A percentile compares a stretch with the other conserved stretches of the same genome.
Evolutionary conservation across 331 rosid species (phyloP).

Genomic region (Phaseolus coccineus): DNA sequence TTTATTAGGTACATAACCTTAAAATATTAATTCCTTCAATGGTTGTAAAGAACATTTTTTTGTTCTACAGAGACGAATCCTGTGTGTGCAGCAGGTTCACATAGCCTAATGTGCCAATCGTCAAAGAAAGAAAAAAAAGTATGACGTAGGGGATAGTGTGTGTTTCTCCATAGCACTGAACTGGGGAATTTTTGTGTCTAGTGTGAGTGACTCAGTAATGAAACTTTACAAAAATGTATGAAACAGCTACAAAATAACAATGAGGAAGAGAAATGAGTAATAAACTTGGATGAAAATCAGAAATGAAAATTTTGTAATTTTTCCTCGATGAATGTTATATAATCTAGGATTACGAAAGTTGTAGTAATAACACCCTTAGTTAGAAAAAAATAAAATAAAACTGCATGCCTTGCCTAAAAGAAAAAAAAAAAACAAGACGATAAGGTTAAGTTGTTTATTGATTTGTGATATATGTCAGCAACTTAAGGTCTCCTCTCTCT

Average conservation of each 20-base stretch:
- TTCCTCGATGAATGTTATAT: background rate
- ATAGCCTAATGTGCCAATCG: background rate
- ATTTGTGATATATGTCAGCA: background rate
- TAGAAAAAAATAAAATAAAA: background rate
- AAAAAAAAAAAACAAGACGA: background rate
- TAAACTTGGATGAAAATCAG: background rate
- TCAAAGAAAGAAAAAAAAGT: background rate
- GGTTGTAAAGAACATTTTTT: background rate
- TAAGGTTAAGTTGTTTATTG: background rate
- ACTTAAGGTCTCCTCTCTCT: constrained; percentile 27
- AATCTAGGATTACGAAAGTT: background rate
- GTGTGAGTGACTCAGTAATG: background rate
- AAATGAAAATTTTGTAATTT: background rate
- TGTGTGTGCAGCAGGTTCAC: background rate
- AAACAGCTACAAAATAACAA: too few species aligned
- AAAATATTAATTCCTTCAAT: background rate
- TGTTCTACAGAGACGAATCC: background rate
- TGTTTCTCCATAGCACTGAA: background rate
- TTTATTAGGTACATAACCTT: background rate
- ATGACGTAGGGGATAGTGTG: background rate
- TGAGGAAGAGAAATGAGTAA: too few species aligned
- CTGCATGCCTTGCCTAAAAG: too few species aligned
- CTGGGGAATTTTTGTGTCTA: background rate
- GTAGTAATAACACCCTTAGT: background rate
- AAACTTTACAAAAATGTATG: too few species aligned